phyloP scores from a whole-genome alignment of 1,284 basidiomycete genomes.

The Tilletia caries region DNA sequence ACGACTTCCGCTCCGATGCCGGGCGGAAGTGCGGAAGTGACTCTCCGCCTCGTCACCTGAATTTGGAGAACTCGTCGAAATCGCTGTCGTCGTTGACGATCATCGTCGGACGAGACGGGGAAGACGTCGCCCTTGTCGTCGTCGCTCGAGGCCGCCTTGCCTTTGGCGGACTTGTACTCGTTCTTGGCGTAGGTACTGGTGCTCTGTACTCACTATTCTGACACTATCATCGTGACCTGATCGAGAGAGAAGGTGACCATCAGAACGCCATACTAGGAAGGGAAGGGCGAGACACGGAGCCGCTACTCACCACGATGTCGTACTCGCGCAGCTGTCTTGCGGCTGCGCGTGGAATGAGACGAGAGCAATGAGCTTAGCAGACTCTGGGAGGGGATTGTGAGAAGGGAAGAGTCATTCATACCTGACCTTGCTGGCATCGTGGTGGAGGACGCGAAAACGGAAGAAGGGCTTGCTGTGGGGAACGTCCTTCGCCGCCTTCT shows the following conservation, averaged over 20 bases:
- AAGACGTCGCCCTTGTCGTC: not conserved
- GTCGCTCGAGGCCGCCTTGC: not conserved
- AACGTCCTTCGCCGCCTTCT: not conserved
- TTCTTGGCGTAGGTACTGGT: conserved; percentile 28
- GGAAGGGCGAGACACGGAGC: not conserved
- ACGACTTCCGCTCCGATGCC: too few species aligned
- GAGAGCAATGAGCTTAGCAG: too few species aligned
- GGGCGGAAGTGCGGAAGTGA: not conserved
- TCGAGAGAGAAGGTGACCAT: too few species aligned
- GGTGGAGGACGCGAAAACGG: conserved; percentile 43
- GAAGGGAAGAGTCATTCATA: not conserved
- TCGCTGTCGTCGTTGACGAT: not conserved
- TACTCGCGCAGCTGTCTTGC: conserved; percentile 28
- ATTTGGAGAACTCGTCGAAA: not conserved
- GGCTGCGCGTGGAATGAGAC: too few species aligned
- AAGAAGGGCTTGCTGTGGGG: conserved; percentile 14
- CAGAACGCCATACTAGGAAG: not conserved
- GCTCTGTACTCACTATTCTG: conserved; percentile 38
- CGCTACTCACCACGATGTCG: conserved; percentile 33
- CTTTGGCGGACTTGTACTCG: conserved; percentile 52
- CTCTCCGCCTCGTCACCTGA: conserved; percentile 1
- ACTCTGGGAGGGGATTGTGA: too few species aligned
- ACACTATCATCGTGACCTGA: conserved; percentile 38
- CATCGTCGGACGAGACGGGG: not conserved
- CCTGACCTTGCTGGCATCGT: conserved; percentile 39